Conservation (phyloP, 495 filamentous ascomycete genomes). For the Patellaria atrata region DNA sequence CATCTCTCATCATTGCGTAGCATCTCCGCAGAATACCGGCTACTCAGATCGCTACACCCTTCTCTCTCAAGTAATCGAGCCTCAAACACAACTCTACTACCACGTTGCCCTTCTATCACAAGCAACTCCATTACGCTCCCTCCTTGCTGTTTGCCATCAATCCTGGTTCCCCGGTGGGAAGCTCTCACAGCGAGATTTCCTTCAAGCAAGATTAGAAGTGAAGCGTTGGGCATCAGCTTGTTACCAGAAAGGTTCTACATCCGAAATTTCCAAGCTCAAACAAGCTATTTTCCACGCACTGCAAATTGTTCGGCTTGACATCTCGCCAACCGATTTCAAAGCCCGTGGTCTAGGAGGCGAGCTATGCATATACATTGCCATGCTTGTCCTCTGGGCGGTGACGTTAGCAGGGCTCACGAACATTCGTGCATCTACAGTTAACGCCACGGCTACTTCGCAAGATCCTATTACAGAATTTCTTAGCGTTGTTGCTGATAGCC, state of each 20-base stretch:
- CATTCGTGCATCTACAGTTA: constrained; percentile 8
- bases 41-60: constrained; percentile 10
- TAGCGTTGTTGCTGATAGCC: constrained; percentile 5
- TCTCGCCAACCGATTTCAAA: no score
- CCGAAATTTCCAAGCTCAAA: constrained; percentile 14
- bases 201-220: no score
- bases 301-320: constrained; percentile 19
- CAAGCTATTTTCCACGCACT: constrained; percentile 15
- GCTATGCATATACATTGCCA: constrained; percentile 24
- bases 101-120: constrained; percentile 19
- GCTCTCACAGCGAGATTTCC: constrained; percentile 12
- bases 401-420: constrained; percentile 16
- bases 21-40: constrained; percentile 10
- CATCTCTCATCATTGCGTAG: constrained; percentile 17
- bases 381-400: constrained; percentile 23
- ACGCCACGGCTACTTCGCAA: constrained; percentile 2
- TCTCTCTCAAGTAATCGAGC: background rate
- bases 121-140: constrained; percentile 22
- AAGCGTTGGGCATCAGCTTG: no score
- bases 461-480: constrained; percentile 12
- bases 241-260: constrained; percentile 16
- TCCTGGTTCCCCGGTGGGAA: constrained; percentile 27
- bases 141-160: constrained; percentile 26
- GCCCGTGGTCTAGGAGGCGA: constrained; percentile 22
- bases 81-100: constrained; percentile 13